These are phyloP conservation scores for Ophiobolus disseminans DNA, from an alignment of 2,329 filamentous ascomycete species.

Conservation along the genomic window DNA sequence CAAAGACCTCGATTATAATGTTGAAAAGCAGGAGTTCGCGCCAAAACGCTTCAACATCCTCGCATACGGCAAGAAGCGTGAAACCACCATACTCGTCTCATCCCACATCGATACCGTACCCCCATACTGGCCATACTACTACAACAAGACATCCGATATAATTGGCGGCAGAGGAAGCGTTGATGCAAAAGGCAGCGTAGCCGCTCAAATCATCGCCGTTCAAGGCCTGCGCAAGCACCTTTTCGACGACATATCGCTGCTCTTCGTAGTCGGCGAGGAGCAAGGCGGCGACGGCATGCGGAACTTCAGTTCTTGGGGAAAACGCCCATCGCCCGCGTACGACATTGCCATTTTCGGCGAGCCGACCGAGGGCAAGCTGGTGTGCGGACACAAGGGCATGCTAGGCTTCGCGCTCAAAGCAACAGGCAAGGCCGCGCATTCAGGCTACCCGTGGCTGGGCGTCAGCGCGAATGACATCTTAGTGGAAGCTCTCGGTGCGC, in stretches of 20 bases:
- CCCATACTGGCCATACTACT: conserved; percentile 72
- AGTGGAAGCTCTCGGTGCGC: conserved; percentile 72
- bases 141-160: conserved; percentile 55
- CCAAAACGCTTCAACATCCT: conserved; percentile 75
- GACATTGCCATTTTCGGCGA: conserved; percentile 88
- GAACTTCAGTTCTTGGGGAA: conserved; percentile 45
- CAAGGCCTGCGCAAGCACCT: conserved; percentile 57
- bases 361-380: conserved; percentile 86
- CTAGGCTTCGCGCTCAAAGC: conserved; percentile 71
- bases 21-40: conserved; percentile 64
- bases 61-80: conserved; percentile 64
- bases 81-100: conserved; percentile 69
- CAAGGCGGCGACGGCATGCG: conserved; percentile 81
- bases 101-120: conserved; percentile 81
- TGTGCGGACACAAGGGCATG: conserved; percentile 90
- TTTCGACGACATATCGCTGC: conserved; percentile 57
- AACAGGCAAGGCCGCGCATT: conserved; percentile 81
- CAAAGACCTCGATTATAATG: conserved; percentile 64
- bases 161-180: conserved; percentile 78
- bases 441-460: conserved; percentile 90
- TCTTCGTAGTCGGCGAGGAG: conserved; percentile 84
- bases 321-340: conserved; percentile 51
- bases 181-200: conserved; percentile 66
- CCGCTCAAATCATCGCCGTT: conserved; percentile 75
- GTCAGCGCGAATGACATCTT: conserved; percentile 84